These are phyloP conservation scores for Fomitopsis betulina DNA, from an alignment of 1,284 basidiomycete species.

Conservation along the genomic window DNA sequence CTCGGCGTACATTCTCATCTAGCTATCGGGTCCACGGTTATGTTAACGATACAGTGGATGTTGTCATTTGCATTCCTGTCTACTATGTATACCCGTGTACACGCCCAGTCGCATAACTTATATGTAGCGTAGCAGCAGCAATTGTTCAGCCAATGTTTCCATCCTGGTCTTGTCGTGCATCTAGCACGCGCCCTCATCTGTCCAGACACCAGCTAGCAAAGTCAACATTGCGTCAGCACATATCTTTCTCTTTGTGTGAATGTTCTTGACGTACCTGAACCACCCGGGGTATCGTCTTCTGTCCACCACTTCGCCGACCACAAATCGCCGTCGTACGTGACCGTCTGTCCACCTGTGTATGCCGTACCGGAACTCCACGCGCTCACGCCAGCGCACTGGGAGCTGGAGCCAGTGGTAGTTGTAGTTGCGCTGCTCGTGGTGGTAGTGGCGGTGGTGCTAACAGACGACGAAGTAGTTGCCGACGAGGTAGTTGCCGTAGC, in stretches of 20 bases:
- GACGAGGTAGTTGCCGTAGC: too few species aligned
- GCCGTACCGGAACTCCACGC: conserved; percentile 43
- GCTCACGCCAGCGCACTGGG: conserved; percentile 45
- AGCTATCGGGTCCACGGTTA: background rate
- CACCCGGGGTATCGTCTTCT: conserved; percentile 50
- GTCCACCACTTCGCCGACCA: conserved; percentile 69
- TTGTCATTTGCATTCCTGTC: background rate
- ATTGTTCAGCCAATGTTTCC: background rate
- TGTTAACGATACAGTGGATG: background rate
- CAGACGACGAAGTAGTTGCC: too few species aligned
- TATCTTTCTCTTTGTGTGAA: background rate
- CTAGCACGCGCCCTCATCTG: conserved; percentile 49
- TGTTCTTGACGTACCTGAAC: conserved; percentile 30
- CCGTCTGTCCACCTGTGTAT: conserved; percentile 48
- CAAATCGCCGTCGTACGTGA: conserved; percentile 46
- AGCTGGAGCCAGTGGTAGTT: conserved; percentile 11
- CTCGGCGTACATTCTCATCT: background rate
- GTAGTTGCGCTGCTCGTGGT: conserved; percentile 20
- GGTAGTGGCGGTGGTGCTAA: conserved; percentile 12
- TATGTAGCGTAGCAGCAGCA: background rate
- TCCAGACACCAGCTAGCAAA: conserved; percentile 46
- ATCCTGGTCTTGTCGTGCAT: background rate
- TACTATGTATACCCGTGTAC: background rate
- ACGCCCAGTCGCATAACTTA: conserved; percentile 1
- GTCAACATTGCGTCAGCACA: conserved; percentile 9